Evolutionary conservation across 768 basidiomycete genomes (phyloP), one percentile per base, ranked within the genome.

Genomic region (Rhizopogon sp.): DNA sequence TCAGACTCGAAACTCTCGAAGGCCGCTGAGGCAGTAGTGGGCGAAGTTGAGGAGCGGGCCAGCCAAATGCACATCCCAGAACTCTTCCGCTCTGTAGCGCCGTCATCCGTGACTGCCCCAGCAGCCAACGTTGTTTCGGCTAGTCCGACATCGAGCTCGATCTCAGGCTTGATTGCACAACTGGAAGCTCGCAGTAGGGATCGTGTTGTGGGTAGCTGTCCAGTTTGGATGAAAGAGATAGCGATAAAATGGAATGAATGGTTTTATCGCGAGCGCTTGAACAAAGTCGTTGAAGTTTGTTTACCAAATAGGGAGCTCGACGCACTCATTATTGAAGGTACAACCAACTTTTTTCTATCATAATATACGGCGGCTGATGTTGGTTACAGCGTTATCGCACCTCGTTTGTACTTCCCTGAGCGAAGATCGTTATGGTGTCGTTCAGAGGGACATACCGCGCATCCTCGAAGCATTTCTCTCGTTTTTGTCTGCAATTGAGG

Each of bases 381-480:
- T 14, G 29, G 52, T 41, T 39, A 14, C 60, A 91, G 90, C 82
- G 5, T 74, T 94, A 3, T 80, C 87, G 1, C 77, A 79, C 47
- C 73, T 93, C 7, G 76, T 80, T 6, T 87, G 84, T 56, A 82
- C 85, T 0, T 93, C 92, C 4, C 71, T 94, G 13, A 74, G 76
- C 1, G 93, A 93, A 66, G 92, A 95, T 70, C 77, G 79, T 17
- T 93, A 86, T 63, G 92, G 92, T 20, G 80, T 85, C 35, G 89
- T 93, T 11, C 93, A 94, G 66, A 77, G 88, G 10, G 93, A 94
- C 64, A 89, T 92, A 17, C 87, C 91, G 0, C 84, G 82, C 56
- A 83, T 92, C 29, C 67, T 95, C 3, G 92, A 95, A 66, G 87
- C 87, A 0, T 72, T 93, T 59, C 65, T 88, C 11, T 78, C 79